Evolutionary conservation across 768 basidiomycete species (phyloP).

Genomic region (Butyriboletus loyo): DNA sequence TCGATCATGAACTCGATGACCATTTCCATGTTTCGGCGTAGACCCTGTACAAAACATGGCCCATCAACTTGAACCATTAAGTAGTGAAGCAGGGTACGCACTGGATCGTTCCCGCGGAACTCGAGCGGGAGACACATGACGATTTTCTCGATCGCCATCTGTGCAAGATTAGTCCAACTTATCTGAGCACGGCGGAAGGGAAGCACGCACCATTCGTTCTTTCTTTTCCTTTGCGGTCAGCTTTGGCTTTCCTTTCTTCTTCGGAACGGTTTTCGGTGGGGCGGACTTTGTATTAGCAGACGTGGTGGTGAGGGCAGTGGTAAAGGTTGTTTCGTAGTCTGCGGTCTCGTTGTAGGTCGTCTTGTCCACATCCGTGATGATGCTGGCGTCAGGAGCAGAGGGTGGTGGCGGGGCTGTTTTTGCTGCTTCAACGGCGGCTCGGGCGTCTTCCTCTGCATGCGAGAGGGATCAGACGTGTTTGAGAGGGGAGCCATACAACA

Average conservation of each 20-base stretch:
- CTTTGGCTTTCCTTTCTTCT: conserved; percentile 62
- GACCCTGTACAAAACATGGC: conserved; percentile 41
- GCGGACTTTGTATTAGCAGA: conserved; percentile 39
- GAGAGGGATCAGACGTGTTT: not conserved
- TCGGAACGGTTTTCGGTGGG: conserved; percentile 39
- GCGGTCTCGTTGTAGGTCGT: conserved; percentile 29
- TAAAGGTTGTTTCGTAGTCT: conserved; percentile 36
- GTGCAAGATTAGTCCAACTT: not conserved
- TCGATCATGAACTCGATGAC: conserved; percentile 79
- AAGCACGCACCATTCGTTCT: conserved; percentile 60
- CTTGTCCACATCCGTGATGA: conserved; percentile 28
- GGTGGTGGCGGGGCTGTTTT: conserved; percentile 37
- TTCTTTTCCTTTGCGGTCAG: conserved; percentile 79
- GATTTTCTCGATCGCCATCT: conserved; percentile 67
- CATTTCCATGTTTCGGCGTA: conserved; percentile 75
- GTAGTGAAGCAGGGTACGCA: conserved; percentile 35
- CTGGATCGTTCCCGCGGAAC: conserved; percentile 86
- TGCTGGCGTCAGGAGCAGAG: conserved; percentile 6
- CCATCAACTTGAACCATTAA: not conserved
- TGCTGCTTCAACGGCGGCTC: conserved; percentile 50
- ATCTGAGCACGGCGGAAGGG: not conserved
- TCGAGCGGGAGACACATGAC: conserved; percentile 80
- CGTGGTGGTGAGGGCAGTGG: conserved; percentile 22
- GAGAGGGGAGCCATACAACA: conserved; percentile 1
- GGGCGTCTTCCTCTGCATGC: conserved; percentile 56